Base-by-base conservation (phyloP, 768 basidiomycete genomes). In the Phlegmacium glaucopus region DNA sequence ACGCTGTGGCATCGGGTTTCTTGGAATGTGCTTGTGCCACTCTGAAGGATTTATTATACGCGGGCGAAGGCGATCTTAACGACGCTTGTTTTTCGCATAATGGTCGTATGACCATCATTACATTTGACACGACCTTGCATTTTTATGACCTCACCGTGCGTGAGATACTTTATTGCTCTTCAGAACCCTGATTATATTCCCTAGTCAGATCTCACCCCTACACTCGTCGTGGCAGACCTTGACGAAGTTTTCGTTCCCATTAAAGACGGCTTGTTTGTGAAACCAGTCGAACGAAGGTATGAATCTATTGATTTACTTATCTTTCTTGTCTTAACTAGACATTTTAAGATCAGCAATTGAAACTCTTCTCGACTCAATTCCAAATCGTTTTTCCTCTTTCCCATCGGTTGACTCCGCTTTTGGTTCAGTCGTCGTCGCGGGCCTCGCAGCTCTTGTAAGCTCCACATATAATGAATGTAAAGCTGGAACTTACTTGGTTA, bases 201-300 rank as follows among this genome's bases (percentile, higher is more conserved):
- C 22, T 65, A 75, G 74, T 66, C 69, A 71, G 70, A 78, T 61
- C 69, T 74, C 55, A 74, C 80, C 1, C 74, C 75, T 29, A 86
- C 94, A 75, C 72, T 94, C 37, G 79, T 98, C 37, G 78, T 97
- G 8, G 71, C 89, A 1, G 96, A 98, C 61, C 67, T 98, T 30
- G 87, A 92, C n/a, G 96, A 99, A 45, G 83, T 93, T 15, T 98
- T 94, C 65, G 65, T 89, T 1, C 96, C 96, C 0, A 63, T 92
- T 17, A 71, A 72, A 15, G 68, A 74, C 5, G 87, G 85, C 2
- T 71, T 94, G 34, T 88, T 97, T 50, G 92, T 86, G 9, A 77
- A 90, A 49, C 86, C 91, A 11, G 50, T 59, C 43, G 79, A 85
- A 50, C 85, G 83, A 39, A 77, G 84, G 90, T 92, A 46, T 44